phyloP scores from a whole-genome alignment of 2,329 filamentous ascomycete genomes.

The Colletotrichum tabaci region DNA sequence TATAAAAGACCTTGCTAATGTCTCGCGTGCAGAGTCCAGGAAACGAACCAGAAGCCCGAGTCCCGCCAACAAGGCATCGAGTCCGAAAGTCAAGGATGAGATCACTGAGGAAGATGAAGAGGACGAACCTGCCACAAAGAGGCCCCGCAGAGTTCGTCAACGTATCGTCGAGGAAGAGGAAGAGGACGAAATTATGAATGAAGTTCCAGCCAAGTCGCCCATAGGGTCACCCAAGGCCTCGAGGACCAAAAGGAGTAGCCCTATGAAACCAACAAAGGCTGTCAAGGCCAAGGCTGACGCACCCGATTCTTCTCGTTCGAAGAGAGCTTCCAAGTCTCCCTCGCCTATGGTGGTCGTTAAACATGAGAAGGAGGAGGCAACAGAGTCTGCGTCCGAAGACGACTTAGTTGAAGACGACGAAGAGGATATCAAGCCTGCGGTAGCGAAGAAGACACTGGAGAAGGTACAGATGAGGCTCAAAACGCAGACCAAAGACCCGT shows the following conservation, averaged over 20 bases:
- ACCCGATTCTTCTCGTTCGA: constrained; percentile 40
- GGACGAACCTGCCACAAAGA: constrained; percentile 73
- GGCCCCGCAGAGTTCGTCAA: constrained; percentile 62
- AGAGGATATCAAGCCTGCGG: constrained; percentile 76
- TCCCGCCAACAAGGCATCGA: constrained; percentile 42
- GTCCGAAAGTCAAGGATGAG: constrained; percentile 47
- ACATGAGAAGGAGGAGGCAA: constrained; percentile 48
- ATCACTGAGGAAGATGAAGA: constrained; percentile 67
- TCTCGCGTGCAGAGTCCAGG: constrained; percentile 56
- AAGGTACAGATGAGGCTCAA: constrained; percentile 85
- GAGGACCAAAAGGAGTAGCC: constrained; percentile 8
- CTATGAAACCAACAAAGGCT: constrained; percentile 37
- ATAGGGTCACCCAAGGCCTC: constrained; percentile 35
- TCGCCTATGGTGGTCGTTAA: constrained; percentile 47
- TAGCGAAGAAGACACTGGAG: constrained; percentile 82
- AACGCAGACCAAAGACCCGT: constrained; percentile 80
- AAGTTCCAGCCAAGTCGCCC: constrained; percentile 47
- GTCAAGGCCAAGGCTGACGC: constrained; percentile 44
- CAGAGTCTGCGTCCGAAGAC: constrained; percentile 62
- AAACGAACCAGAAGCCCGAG: constrained; percentile 58
- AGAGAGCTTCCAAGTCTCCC: constrained; percentile 23
- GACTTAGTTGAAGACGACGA: constrained; percentile 65
- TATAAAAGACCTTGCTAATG: background rate
- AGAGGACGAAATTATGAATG: constrained; percentile 62
- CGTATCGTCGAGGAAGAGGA: constrained; percentile 64